phyloP scores from a whole-genome alignment of 768 basidiomycete genomes.

The Tephrocybe rancida region DNA sequence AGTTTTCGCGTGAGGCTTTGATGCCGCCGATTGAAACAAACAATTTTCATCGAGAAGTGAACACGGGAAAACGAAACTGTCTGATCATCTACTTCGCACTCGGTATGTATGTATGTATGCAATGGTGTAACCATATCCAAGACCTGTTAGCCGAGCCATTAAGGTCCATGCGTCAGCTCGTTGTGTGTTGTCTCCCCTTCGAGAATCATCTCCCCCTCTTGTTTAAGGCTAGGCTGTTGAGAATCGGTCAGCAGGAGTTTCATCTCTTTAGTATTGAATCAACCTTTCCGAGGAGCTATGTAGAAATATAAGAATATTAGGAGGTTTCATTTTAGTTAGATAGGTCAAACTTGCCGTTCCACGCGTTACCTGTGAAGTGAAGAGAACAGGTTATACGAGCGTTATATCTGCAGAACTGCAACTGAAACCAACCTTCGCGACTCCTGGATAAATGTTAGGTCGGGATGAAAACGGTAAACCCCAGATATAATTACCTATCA shows the following conservation, averaged over 20 bases:
- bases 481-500: constrained; percentile 43
- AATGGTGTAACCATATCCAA: too few species aligned
- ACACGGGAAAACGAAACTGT: too few species aligned
- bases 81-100: too few species aligned
- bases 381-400: background rate
- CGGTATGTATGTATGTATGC: too few species aligned
- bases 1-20: too few species aligned
- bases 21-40: too few species aligned
- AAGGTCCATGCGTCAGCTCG: too few species aligned
- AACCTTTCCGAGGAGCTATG: constrained; percentile 37
- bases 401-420: background rate
- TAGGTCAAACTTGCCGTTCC: constrained; percentile 37
- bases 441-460: constrained; percentile 20
- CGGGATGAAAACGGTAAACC: background rate
- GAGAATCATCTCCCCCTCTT: constrained; percentile 56
- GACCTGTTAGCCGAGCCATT: too few species aligned
- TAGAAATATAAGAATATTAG: background rate
- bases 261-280: background rate
- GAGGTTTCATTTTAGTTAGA: background rate
- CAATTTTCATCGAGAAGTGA: too few species aligned
- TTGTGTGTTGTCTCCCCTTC: constrained; percentile 45
- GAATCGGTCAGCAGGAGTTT: background rate
- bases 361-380: constrained; percentile 36
- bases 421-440: constrained; percentile 31
- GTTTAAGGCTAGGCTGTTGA: constrained; percentile 40